Percentiles rank a stretch among this genome's conserved stretches.
Evolutionary conservation across 2,329 filamentous ascomycete species (phyloP).

Genomic region (Talaromyces marneffei): DNA sequence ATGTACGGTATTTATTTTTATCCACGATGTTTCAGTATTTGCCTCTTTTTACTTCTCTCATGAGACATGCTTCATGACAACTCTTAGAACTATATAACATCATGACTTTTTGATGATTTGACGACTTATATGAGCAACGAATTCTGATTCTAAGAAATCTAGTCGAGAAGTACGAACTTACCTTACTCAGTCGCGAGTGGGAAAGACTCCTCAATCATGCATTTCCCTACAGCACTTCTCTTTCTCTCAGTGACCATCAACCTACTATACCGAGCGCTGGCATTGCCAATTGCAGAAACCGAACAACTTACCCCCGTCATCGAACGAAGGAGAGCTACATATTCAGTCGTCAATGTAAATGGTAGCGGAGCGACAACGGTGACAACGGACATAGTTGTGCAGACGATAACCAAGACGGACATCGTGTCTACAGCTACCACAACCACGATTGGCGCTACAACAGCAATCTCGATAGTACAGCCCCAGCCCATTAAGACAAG

Average conservation of each 20-base stretch:
- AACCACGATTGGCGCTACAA: slow-evolving; percentile 9
- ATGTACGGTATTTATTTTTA: neutral
- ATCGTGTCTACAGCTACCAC: slow-evolving; percentile 11
- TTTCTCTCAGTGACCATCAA: neutral
- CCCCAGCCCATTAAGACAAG: neutral
- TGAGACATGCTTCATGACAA: neutral
- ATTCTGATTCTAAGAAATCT: neutral
- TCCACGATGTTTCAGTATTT: neutral
- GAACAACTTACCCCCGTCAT: neutral
- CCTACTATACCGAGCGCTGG: neutral
- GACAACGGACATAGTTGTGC: slow-evolving; percentile 3
- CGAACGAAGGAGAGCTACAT: slow-evolving; percentile 1
- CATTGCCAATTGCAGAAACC: slow-evolving; percentile 9
- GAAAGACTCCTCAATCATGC: neutral
- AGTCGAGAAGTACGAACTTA: neutral
- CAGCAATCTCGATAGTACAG: slow-evolving; percentile 12
- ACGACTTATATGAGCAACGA: neutral
- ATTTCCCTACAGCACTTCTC: neutral
- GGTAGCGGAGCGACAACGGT: slow-evolving; percentile 11
- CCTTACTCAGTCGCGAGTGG: neutral
- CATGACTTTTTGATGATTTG: no score
- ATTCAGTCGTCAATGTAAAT: slow-evolving; percentile 11
- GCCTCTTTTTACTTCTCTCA: neutral
- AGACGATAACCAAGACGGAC: slow-evolving; percentile 12
- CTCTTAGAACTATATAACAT: neutral